phyloP scores from a whole-genome alignment of 805 yeast species.

The Nakazawaea ernobii region DNA sequence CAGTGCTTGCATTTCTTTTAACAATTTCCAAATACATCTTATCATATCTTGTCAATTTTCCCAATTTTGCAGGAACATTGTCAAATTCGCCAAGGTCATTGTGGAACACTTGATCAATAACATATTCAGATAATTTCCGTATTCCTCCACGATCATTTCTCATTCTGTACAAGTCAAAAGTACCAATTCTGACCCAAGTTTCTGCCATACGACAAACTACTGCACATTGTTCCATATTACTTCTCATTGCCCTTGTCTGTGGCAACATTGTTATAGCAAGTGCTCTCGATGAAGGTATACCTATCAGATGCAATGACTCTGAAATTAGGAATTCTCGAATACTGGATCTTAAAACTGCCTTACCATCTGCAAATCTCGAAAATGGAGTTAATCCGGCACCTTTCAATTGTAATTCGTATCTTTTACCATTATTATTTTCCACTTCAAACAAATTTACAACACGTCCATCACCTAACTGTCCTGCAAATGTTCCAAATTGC shows the following conservation, averaged over 20 bases:
- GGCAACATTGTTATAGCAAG: slow-evolving; percentile 70
- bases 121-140: slow-evolving; percentile 61
- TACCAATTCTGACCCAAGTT: slow-evolving; percentile 84
- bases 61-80: slow-evolving; percentile 25
- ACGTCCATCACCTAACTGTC: slow-evolving; percentile 95
- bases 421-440: slow-evolving; percentile 35
- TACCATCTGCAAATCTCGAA: slow-evolving; percentile 95
- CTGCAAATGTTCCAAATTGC: slow-evolving; percentile 96
- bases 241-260: slow-evolving; percentile 68
- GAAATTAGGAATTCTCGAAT: slow-evolving; percentile 83
- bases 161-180: slow-evolving; percentile 76
- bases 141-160: slow-evolving; percentile 64
- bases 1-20: slow-evolving; percentile 65
- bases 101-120: slow-evolving; percentile 57
- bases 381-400: slow-evolving; percentile 92
- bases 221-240: slow-evolving; percentile 74
- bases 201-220: slow-evolving; percentile 79
- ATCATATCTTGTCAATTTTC: slow-evolving; percentile 54
- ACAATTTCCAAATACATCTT: slow-evolving; percentile 66
- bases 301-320: slow-evolving; percentile 73
- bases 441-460: slow-evolving; percentile 78
- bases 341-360: slow-evolving; percentile 84
- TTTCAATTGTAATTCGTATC: slow-evolving; percentile 73
- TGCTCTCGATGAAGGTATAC: slow-evolving; percentile 85
- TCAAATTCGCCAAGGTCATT: slow-evolving; percentile 18